These are phyloP conservation scores for Aureobasidium sp. DNA, from an alignment of 2,329 filamentous ascomycete species.

Conservation along the genomic window DNA sequence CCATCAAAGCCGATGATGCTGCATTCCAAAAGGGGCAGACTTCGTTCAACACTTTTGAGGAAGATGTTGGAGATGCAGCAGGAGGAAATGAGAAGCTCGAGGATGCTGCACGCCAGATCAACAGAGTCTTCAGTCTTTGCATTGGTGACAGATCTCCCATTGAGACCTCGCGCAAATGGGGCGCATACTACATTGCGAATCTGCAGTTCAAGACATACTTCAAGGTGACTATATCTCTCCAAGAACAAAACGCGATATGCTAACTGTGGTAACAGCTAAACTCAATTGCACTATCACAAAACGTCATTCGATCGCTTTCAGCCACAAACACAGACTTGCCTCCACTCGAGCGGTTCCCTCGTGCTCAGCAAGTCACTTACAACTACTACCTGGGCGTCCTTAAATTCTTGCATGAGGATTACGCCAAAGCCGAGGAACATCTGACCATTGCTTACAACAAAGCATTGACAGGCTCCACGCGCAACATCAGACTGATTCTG, in stretches of 20 bases:
- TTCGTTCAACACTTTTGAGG: conserved; percentile 51
- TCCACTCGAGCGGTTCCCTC: conserved; percentile 69
- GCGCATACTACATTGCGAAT: conserved; percentile 90
- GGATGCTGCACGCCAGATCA: conserved; percentile 83
- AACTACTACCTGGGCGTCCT: conserved; percentile 94
- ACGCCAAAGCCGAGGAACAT: conserved; percentile 71
- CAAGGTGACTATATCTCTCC: conserved; percentile 44
- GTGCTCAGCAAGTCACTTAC: conserved; percentile 87
- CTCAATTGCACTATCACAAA: conserved; percentile 80
- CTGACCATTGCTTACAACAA: conserved; percentile 69
- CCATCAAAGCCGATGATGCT: conserved; percentile 77
- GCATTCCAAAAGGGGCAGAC: conserved; percentile 42
- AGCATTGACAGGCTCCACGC: conserved; percentile 29
- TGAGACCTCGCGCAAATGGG: conserved; percentile 94
- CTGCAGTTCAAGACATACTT: conserved; percentile 98
- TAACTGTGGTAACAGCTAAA: conserved; percentile 51
- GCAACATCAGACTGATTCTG: conserved; percentile 86
- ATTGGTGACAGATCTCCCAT: conserved; percentile 68
- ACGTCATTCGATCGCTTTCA: conserved; percentile 78
- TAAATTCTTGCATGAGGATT: conserved; percentile 92
- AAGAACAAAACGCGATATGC: not conserved
- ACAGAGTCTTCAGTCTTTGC: conserved; percentile 86
- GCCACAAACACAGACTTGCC: conserved; percentile 70
- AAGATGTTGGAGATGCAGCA: conserved; percentile 71
- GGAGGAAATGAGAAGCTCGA: conserved; percentile 80